A percentile compares a stretch with the other conserved stretches of the same genome.
Evolutionary conservation across 31 red algal genomes (phyloP).

Genomic region (Odonthalia washingtoniensis): DNA sequence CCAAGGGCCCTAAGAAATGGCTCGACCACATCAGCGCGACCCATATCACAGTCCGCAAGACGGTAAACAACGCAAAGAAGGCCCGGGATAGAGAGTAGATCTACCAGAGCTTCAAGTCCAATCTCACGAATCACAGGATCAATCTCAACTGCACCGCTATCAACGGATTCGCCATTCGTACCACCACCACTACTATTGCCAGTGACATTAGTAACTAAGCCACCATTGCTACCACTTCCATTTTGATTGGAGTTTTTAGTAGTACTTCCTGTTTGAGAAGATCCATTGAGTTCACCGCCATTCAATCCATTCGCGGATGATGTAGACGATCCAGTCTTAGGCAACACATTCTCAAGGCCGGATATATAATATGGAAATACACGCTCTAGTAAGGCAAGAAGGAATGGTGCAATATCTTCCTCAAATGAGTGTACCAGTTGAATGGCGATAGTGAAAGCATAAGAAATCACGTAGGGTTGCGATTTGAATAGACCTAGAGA

Average conservation of each 20-base stretch:
- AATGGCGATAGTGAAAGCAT: conserved; percentile 66
- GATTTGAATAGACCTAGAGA: conserved; percentile 65
- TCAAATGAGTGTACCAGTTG: conserved; percentile 59
- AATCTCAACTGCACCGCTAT: conserved; percentile 33
- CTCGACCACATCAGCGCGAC: conserved; percentile 73
- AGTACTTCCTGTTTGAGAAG: conserved; percentile 18
- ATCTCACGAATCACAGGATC: conserved; percentile 81
- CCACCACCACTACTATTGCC: neutral
- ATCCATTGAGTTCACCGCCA: conserved; percentile 17
- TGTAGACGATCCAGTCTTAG: neutral
- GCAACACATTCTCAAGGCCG: conserved; percentile 66
- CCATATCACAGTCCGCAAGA: conserved; percentile 76
- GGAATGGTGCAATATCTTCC: conserved; percentile 60
- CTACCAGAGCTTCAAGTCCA: conserved; percentile 73
- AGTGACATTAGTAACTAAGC: neutral
- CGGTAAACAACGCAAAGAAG: conserved; percentile 80
- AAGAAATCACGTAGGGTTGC: conserved; percentile 55
- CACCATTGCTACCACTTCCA: conserved; percentile 32
- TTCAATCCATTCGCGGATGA: conserved; percentile 19
- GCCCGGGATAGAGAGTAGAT: conserved; percentile 69
- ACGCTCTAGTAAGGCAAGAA: conserved; percentile 62
- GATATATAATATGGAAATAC: conserved; percentile 82
- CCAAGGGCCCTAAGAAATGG: conserved; percentile 79
- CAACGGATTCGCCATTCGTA: too few species aligned
- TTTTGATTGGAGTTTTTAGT: neutral